These are phyloP conservation scores for Trichophyton rubrum DNA, from an alignment of 2,329 filamentous ascomycete genomes.

Conservation along the genomic window DNA sequence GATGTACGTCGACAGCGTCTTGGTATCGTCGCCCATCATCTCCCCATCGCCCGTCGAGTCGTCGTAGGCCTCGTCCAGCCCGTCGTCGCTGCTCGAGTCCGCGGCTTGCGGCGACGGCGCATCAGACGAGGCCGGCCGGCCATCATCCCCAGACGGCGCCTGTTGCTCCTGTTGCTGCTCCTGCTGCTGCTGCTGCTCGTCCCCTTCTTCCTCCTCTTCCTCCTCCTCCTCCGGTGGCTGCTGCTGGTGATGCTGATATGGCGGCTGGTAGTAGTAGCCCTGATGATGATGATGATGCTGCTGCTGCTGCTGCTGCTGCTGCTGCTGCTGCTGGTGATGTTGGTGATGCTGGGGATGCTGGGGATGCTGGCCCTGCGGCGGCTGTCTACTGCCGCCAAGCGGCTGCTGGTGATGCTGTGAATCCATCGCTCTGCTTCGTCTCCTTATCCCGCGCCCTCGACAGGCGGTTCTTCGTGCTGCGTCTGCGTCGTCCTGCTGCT, in stretches of 20 bases:
- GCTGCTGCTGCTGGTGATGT: not conserved
- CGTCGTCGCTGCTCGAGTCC: constrained; percentile 1
- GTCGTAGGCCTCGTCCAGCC: not conserved
- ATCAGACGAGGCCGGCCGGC: not conserved
- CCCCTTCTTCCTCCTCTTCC: too few relatives aligned
- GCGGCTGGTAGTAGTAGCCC: too few relatives aligned
- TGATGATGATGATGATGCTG: too few relatives aligned
- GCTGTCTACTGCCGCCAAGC: not conserved
- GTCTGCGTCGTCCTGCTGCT: not conserved
- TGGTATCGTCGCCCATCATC: constrained; percentile 5
- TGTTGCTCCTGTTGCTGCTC: too few relatives aligned
- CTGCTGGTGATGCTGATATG: too few relatives aligned
- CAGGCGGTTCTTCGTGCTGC: not conserved
- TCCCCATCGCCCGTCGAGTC: not conserved
- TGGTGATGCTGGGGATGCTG: not conserved
- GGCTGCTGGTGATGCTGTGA: not conserved
- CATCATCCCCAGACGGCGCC: not conserved
- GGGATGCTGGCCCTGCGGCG: not conserved
- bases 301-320: not conserved
- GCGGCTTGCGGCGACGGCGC: not conserved
- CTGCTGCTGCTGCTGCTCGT: too few relatives aligned
- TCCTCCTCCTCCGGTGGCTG: too few relatives aligned
- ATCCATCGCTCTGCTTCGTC: not conserved
- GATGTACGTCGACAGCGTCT: constrained; percentile 6
- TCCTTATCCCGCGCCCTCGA: not conserved